Percentiles rank a stretch among this genome's conserved stretches.
These are phyloP conservation scores for Lophium mytilinum DNA, from an alignment of 495 filamentous ascomycete species.

Conservation along the genomic window DNA sequence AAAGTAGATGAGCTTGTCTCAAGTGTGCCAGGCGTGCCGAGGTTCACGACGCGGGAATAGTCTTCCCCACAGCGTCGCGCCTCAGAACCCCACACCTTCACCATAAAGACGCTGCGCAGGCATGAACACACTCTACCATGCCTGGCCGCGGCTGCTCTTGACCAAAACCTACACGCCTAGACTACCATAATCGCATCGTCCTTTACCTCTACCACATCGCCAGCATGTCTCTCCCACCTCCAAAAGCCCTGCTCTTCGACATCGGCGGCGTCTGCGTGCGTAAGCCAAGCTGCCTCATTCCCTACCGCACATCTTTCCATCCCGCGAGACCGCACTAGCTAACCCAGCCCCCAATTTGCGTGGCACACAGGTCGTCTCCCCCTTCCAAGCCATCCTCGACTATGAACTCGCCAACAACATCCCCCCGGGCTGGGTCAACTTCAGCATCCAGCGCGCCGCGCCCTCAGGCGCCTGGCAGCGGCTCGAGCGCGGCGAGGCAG, in stretches of 20 bases:
- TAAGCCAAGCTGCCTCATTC: conserved; percentile 9
- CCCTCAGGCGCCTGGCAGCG: conserved; percentile 84
- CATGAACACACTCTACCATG: too few species aligned
- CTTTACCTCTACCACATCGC: not conserved
- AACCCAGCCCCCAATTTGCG: too few species aligned
- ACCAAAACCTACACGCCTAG: too few species aligned
- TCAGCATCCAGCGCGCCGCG: conserved; percentile 66
- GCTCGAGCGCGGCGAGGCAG: conserved; percentile 42
- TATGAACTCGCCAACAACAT: conserved; percentile 72
- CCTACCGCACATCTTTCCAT: not conserved
- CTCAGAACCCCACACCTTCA: too few species aligned
- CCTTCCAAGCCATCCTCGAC: conserved; percentile 84
- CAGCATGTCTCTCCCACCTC: conserved; percentile 29
- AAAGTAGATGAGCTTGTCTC: too few species aligned
- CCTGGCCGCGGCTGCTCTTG: too few species aligned
- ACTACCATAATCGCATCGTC: too few species aligned
- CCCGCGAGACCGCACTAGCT: not conserved
- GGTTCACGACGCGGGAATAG: too few species aligned
- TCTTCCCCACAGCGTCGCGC: too few species aligned
- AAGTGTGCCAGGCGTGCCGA: too few species aligned
- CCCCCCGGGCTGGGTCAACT: conserved; percentile 83
- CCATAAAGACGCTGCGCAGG: too few species aligned
- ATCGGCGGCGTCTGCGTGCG: conserved; percentile 95
- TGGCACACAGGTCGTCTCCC: conserved; percentile 64
- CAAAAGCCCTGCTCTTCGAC: conserved; percentile 85